Percentiles rank a stretch among this genome's conserved stretches.
Evolutionary conservation across 257 asterid species (phyloP).

Genomic region (Primulina tabacum): DNA sequence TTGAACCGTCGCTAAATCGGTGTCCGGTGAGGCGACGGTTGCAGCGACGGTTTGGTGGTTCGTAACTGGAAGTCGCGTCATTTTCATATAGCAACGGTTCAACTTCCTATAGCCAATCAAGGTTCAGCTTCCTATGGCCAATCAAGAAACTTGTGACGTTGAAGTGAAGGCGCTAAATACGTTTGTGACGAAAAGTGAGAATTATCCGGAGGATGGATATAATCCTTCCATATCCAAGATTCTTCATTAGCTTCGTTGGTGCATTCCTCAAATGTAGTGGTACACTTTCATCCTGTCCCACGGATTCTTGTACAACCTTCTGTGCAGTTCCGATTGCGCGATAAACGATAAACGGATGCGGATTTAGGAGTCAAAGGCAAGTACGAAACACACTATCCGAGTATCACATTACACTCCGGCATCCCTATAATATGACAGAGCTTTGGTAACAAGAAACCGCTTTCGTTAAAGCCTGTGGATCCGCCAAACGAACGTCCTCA

Average conservation of each 20-base stretch:
- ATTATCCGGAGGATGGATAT: slow-evolving; percentile 70
- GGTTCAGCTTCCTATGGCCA: slow-evolving; percentile 48
- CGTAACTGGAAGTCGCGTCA: too few relatives aligned
- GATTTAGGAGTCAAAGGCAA: slow-evolving; percentile 84
- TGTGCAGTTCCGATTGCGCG: slow-evolving; percentile 56
- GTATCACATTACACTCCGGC: slow-evolving; percentile 77
- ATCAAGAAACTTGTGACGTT: slow-evolving; percentile 58
- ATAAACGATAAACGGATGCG: slow-evolving; percentile 48
- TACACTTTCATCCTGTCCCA: slow-evolving; percentile 76
- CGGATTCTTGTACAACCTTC: slow-evolving; percentile 63
- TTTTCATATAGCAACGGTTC: too few relatives aligned
- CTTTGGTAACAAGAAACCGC: slow-evolving; percentile 86
- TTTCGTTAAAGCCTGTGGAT: slow-evolving; percentile 68
- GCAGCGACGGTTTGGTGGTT: too few relatives aligned
- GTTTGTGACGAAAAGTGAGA: slow-evolving; percentile 41
- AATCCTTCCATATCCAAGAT: slow-evolving; percentile 74
- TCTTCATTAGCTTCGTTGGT: slow-evolving; percentile 86
- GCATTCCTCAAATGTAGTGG: slow-evolving; percentile 89
- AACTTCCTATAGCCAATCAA: too few relatives aligned
- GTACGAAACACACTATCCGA: slow-evolving; percentile 76
- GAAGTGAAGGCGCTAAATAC: slow-evolving; percentile 65
- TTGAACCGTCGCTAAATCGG: too few relatives aligned
- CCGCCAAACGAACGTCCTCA: slow-evolving; percentile 50
- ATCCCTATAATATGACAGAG: slow-evolving; percentile 71
- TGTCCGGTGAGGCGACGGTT: too few relatives aligned